phyloP scores from a whole-genome alignment of 2,329 filamentous ascomycete genomes.

The Calonectria multiphialidica region DNA sequence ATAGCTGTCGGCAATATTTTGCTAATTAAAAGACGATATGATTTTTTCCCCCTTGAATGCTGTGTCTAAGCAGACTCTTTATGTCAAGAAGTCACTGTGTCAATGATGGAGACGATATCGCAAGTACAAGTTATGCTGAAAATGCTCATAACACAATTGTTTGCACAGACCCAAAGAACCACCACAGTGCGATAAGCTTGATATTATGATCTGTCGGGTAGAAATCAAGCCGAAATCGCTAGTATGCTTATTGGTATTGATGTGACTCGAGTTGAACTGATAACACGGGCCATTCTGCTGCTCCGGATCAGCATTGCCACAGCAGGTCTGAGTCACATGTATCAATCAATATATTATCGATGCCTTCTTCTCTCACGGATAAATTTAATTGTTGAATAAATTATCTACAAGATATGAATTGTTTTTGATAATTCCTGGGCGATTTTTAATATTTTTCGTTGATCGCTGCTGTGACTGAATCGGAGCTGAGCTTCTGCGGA shows the following conservation, averaged over 20 bases:
- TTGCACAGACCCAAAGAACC: not conserved
- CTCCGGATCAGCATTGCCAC: not conserved
- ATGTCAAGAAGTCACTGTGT: not conserved
- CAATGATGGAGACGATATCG: too few species aligned
- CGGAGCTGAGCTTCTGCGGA: conserved; percentile 18
- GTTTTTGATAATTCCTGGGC: not conserved
- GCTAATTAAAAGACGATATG: too few species aligned
- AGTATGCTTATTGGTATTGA: too few species aligned
- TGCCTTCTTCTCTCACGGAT: not conserved
- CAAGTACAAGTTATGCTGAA: not conserved
- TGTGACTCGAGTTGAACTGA: not conserved
- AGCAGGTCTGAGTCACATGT: conserved; percentile 1
- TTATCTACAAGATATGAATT: not conserved
- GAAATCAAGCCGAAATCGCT: not conserved
- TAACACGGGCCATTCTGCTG: not conserved
- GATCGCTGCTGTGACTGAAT: not conserved
- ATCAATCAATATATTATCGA: not conserved
- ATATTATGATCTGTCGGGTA: not conserved
- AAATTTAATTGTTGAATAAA: too few species aligned
- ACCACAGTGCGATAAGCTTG: not conserved
- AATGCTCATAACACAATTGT: not conserved
- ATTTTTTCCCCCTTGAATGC: too few species aligned
- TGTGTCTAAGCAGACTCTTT: not conserved
- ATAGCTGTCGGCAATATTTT: too few species aligned
- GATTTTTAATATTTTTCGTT: conserved; percentile 12